Evolutionary conservation across 306 rosid genomes (phyloP).

Genomic region (Mimosa bimucronata): DNA sequence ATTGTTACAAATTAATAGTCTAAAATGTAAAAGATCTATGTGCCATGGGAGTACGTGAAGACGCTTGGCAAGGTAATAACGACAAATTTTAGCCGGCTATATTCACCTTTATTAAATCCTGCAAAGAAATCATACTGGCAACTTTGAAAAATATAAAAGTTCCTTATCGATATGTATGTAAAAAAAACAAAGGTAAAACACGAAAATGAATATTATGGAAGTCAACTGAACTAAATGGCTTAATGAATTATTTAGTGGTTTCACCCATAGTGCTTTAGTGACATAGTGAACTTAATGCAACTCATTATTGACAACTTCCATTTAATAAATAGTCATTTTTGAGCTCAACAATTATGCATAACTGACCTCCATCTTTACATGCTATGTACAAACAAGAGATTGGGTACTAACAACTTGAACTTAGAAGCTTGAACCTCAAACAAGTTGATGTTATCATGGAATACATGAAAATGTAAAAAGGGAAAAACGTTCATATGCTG

Average conservation of each 20-base stretch:
- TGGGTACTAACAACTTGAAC: neutral
- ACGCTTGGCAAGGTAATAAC: too few species aligned
- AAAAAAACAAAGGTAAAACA: neutral
- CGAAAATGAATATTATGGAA: neutral
- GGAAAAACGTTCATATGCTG: conserved; percentile 51
- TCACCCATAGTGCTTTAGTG: neutral
- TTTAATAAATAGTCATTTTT: neutral
- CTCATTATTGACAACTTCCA: neutral
- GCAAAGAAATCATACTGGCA: too few species aligned
- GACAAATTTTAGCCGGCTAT: too few species aligned
- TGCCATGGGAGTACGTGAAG: too few species aligned
- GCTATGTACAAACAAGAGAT: neutral
- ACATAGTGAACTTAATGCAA: neutral
- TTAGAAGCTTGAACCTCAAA: conserved; percentile 9
- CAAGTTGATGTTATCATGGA: conserved; percentile 22
- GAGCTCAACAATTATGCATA: neutral
- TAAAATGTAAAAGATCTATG: too few species aligned
- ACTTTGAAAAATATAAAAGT: too few species aligned
- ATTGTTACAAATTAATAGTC: too few species aligned
- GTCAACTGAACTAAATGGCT: neutral
- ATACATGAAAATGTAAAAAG: conserved; percentile 37
- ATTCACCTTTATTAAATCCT: too few species aligned
- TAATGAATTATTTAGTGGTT: neutral
- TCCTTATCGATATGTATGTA: neutral
- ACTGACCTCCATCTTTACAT: neutral